Evolutionary conservation across 441 rosid genomes (phyloP).

Genomic region (Raphanus hybrid): DNA sequence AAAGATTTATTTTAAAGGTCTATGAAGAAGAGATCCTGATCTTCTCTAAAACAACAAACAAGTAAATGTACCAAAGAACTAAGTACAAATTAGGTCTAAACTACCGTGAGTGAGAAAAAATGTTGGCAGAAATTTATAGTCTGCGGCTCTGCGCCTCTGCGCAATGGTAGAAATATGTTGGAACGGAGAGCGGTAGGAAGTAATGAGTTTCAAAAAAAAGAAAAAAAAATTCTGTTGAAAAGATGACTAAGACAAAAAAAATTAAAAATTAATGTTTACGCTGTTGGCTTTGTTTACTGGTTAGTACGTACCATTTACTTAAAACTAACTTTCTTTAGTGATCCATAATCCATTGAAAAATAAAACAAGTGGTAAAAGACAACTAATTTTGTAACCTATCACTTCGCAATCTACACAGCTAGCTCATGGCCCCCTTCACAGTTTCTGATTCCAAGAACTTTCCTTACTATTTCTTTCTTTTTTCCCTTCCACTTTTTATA

Average conservation of each 20-base stretch:
- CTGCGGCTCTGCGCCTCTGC: not conserved
- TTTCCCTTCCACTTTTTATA: not conserved
- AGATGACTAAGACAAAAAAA: not conserved
- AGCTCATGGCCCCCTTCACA: conserved; percentile 26
- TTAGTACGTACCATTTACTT: too few species aligned
- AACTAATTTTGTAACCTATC: too few species aligned
- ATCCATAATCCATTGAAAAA: too few species aligned
- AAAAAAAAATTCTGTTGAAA: not conserved
- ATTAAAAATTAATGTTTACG: too few species aligned
- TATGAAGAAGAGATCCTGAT: not conserved
- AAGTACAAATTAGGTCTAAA: not conserved
- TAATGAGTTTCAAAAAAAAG: not conserved
- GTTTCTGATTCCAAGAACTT: conserved; percentile 38
- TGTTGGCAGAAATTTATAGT: not conserved
- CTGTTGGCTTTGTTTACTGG: too few species aligned
- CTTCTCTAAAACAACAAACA: not conserved
- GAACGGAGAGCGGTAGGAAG: not conserved
- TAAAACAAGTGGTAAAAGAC: too few species aligned
- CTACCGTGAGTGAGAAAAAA: not conserved
- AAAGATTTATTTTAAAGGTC: not conserved
- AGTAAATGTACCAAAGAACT: not conserved
- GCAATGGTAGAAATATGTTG: not conserved
- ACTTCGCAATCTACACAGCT: conserved; percentile 28
- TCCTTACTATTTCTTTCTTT: not conserved
- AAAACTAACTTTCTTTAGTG: too few species aligned